These are phyloP conservation scores for Apiotrichum laibachii DNA, from an alignment of 1,284 basidiomycete species.

Conservation along the genomic window DNA sequence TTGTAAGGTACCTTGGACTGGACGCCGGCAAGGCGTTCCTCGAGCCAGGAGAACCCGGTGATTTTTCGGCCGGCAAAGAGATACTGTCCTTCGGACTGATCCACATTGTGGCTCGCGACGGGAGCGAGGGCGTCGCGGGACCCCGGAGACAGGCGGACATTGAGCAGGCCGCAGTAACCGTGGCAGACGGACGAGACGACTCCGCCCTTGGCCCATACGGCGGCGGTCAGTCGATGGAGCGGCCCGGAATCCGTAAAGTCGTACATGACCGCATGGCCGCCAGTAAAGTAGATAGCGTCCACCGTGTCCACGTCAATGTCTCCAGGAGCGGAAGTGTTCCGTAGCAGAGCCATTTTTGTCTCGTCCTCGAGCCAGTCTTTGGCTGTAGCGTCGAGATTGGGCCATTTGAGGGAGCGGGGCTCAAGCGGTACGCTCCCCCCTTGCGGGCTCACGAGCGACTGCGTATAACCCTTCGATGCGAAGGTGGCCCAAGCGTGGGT, in stretches of 20 bases:
- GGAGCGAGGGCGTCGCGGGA: no score
- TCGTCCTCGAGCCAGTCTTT: constrained; percentile 7
- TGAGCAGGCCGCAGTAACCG: constrained; percentile 14
- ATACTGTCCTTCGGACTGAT: not conserved
- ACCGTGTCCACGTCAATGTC: constrained; percentile 6
- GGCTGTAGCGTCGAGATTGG: constrained; percentile 4
- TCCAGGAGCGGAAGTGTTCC: not conserved
- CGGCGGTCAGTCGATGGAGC: constrained; percentile 9
- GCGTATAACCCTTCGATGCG: constrained; percentile 1
- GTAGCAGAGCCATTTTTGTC: constrained; percentile 1
- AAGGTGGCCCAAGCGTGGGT: constrained; percentile 8
- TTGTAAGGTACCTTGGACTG: constrained; percentile 6
- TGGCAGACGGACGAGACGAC: constrained; percentile 20
- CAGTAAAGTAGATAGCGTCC: constrained; percentile 16
- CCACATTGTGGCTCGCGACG: not conserved
- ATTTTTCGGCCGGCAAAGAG: constrained; percentile 12
- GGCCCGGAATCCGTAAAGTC: constrained; percentile 13
- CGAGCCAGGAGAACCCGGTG: constrained; percentile 17
- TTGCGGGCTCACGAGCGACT: constrained; percentile 3
- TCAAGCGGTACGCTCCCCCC: constrained; percentile 10
- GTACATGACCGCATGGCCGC: constrained; percentile 18
- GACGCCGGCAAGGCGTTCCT: constrained; percentile 7
- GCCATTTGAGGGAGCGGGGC: constrained; percentile 1
- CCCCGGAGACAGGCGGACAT: not conserved
- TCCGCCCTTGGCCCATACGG: constrained; percentile 11